Conservation (phyloP, 2,329 filamentous ascomycete species). For the Microcyclosporella mali region DNA sequence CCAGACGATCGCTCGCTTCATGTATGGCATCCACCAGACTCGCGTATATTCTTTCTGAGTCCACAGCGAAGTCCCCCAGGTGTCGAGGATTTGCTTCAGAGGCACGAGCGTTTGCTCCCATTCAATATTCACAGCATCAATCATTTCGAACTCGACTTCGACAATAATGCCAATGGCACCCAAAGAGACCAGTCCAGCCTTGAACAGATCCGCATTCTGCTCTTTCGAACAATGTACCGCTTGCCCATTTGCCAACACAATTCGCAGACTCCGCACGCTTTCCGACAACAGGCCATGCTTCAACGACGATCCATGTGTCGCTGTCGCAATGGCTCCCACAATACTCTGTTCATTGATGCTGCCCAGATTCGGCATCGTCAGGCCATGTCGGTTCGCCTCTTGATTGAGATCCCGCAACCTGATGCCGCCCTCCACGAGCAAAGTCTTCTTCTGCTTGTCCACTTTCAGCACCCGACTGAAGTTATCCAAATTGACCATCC, state of each 20-base stretch:
- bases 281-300: constrained; percentile 79
- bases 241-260: constrained; percentile 76
- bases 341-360: constrained; percentile 94
- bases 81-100: constrained; percentile 60
- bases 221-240: constrained; percentile 62
- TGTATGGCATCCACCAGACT: constrained; percentile 97
- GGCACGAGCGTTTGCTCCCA: constrained; percentile 77
- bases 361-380: constrained; percentile 86
- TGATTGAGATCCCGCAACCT: constrained; percentile 68
- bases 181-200: constrained; percentile 77
- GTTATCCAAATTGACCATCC: constrained; percentile 89
- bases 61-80: constrained; percentile 74
- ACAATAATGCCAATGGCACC: constrained; percentile 87
- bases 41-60: constrained; percentile 79
- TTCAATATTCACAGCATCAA: constrained; percentile 72
- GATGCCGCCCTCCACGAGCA: constrained; percentile 84
- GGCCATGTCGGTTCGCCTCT: constrained; percentile 65
- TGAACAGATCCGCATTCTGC: constrained; percentile 72
- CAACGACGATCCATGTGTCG: constrained; percentile 85
- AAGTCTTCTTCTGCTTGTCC: constrained; percentile 57
- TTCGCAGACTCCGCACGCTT: constrained; percentile 64
- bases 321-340: constrained; percentile 85
- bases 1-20: constrained; percentile 82
- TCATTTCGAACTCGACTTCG: constrained; percentile 78
- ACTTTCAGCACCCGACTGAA: constrained; percentile 67